A percentile compares a stretch with the other conserved stretches of the same genome.
Conservation (phyloP, 2,329 filamentous ascomycete genomes). For the Aureobasidium lini region DNA sequence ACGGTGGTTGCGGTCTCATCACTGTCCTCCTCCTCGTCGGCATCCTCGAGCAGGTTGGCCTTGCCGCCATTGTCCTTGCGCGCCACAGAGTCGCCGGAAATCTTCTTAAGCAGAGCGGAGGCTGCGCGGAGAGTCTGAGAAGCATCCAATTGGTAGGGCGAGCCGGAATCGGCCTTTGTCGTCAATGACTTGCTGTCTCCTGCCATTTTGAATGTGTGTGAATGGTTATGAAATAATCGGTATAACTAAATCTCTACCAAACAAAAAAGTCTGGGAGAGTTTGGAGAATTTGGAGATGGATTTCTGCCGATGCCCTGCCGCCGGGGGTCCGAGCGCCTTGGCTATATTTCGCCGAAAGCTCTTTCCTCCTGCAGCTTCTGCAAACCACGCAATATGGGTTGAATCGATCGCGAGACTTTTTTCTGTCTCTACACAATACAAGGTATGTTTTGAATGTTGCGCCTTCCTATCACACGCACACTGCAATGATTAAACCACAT, state of each 20-base stretch:
- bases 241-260: not conserved
- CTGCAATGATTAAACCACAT: conserved; percentile 51
- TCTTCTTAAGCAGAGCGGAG: conserved; percentile 49
- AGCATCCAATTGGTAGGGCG: conserved; percentile 37
- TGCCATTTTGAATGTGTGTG: conserved; percentile 21
- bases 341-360: not conserved
- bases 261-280: not conserved
- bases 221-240: not conserved
- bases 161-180: conserved; percentile 26
- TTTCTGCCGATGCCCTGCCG: conserved; percentile 8
- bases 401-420: not conserved
- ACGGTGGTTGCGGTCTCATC: conserved; percentile 44
- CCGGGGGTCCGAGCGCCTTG: not conserved
- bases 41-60: conserved; percentile 46
- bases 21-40: conserved; percentile 39
- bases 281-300: not conserved
- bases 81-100: conserved; percentile 34
- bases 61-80: conserved; percentile 42
- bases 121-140: conserved; percentile 51
- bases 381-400: conserved; percentile 6
- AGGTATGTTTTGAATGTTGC: not conserved
- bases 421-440: not conserved
- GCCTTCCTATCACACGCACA: not conserved
- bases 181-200: conserved; percentile 29
- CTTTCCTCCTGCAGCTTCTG: conserved; percentile 10